Evolutionary conservation across 208 protist species (phyloP).

Genomic region (Leishmania tarentolae): DNA sequence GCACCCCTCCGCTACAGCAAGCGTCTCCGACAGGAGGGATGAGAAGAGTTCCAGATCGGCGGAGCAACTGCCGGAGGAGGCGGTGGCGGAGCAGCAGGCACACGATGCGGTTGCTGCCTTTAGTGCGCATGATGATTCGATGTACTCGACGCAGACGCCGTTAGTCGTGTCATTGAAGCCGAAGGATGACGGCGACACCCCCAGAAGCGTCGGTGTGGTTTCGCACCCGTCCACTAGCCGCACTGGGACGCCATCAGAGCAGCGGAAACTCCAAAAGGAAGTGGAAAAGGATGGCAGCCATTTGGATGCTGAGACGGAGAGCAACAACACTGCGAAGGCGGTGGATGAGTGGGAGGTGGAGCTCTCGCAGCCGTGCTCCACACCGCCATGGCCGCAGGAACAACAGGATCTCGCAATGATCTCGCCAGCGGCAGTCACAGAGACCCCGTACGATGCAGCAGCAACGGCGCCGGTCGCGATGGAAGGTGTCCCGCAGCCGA

Average conservation of each 20-base stretch:
- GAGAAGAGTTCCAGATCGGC: not conserved
- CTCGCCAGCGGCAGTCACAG: not conserved
- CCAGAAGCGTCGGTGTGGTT: not conserved
- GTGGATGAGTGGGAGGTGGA: slow-evolving; percentile 1
- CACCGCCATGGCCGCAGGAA: not conserved
- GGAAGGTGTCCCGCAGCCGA: slow-evolving; percentile 14
- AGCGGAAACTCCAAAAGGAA: not conserved
- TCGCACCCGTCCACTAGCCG: not conserved
- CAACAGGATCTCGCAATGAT: not conserved
- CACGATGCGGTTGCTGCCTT: not conserved
- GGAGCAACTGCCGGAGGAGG: not conserved
- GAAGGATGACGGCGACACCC: not conserved
- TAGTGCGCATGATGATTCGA: not conserved
- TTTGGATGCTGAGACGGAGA: not conserved
- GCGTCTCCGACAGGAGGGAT: not conserved
- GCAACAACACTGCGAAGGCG: not conserved
- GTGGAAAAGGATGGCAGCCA: not conserved
- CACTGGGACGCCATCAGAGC: not conserved
- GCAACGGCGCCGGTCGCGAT: slow-evolving; percentile 3
- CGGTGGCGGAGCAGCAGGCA: not conserved
- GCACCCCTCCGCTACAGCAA: not conserved
- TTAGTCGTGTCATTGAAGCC: not conserved
- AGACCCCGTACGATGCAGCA: not conserved
- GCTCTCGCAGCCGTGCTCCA: slow-evolving; percentile 4
- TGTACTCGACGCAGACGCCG: not conserved